Conservation (phyloP, 1,284 basidiomycete species). For the Cutaneotrichosporon sp. region DNA sequence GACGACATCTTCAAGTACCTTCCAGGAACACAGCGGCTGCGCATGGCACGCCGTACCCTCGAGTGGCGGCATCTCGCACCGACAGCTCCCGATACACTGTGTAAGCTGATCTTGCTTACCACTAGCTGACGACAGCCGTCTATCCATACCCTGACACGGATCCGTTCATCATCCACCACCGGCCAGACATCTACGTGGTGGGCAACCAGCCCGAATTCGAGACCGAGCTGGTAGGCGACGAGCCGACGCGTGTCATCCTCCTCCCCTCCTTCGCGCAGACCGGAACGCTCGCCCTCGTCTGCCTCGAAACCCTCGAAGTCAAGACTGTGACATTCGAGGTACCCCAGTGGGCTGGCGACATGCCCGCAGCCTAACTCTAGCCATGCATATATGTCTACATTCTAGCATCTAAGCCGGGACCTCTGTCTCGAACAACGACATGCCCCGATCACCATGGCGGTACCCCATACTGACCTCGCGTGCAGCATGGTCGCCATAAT, state of each 20-base stretch:
- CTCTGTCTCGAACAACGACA: slow-evolving; percentile 36
- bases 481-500: slow-evolving; percentile 32
- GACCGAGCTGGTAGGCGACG: slow-evolving; percentile 63
- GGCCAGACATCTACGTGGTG: slow-evolving; percentile 87
- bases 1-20: slow-evolving; percentile 93
- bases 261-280: slow-evolving; percentile 75
- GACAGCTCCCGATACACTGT: slow-evolving; percentile 96
- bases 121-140: slow-evolving; percentile 61
- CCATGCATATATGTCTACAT: slow-evolving; percentile 2
- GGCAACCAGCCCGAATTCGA: slow-evolving; percentile 85
- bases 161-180: slow-evolving; percentile 80
- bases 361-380: not conserved
- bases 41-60: slow-evolving; percentile 74
- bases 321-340: slow-evolving; percentile 53
- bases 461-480: slow-evolving; percentile 39
- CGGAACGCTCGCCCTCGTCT: slow-evolving; percentile 64
- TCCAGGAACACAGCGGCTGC: slow-evolving; percentile 58
- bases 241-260: slow-evolving; percentile 68
- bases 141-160: slow-evolving; percentile 87
- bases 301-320: slow-evolving; percentile 60
- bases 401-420: slow-evolving; percentile 5
- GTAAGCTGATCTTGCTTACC: slow-evolving; percentile 23
- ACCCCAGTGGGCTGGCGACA: slow-evolving; percentile 46
- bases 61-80: slow-evolving; percentile 95
- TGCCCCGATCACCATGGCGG: slow-evolving; percentile 35